Base-by-base conservation (phyloP, 306 rosid genomes). In the Benincasa hispida region DNA sequence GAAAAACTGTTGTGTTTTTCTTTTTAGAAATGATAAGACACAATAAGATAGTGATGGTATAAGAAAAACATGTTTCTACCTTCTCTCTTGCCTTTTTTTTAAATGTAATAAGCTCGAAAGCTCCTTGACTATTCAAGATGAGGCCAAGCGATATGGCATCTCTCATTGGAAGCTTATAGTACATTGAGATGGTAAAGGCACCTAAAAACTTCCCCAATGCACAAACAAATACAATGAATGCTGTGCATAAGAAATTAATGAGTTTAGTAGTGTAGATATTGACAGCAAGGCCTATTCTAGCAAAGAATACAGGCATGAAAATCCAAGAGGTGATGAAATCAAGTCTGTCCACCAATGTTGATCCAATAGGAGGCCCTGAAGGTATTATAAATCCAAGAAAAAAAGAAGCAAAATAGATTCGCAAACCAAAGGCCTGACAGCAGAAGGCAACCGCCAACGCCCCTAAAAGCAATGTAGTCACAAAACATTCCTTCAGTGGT, bases 131-230 rank as follows among this genome's bases (percentile, higher is more conserved):
- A 37, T 58, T 83, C 78, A 76, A 47, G 83, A 81, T 61, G 57
- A 86, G 83, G 51, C 89, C 83, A 55, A 86, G 85, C 8, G 60
- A 48, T 22, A 78, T 11, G 5, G 76, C 87, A 19, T 86, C 85
- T 68, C 58, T 79, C 12, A 32, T 13, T 39, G 83, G 80, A 50
- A 81, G 74, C n/a, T 81, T 25, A 53, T 22, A 76, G 39, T 28
- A 67, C 0, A 78, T 17, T 0, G 85, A 69, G 18, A 69, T 18
- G n/a, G 73, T 0, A 47, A 81, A 55, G 15, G 83, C 73, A 76
- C 81, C 85, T 28, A 76, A 12, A 12, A 86, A 81, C 74, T 81
- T 86, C 2, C 83, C 85, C 0, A 70, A 2, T 2, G 81, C 83
- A 10, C 24, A 28, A 3, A 86, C 15, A 18, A 83, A 17, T 59